These are phyloP conservation scores for Ceriops decandra DNA, from an alignment of 345 rosid genomes.

Conservation along the genomic window DNA sequence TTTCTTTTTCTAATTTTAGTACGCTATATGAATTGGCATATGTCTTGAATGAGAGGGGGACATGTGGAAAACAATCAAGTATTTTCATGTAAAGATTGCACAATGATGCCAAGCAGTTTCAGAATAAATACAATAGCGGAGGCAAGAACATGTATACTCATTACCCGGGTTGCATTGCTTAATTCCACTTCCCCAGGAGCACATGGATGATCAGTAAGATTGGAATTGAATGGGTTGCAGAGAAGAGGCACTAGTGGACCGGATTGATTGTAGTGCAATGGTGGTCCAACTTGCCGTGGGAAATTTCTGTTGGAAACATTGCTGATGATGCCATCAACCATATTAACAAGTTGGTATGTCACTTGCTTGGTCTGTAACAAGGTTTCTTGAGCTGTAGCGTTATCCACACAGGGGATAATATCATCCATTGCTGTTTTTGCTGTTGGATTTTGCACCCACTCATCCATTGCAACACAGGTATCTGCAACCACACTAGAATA, in stretches of 20 bases:
- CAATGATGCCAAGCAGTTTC: too few species aligned
- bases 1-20: not conserved
- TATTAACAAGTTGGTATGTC: slow-evolving; percentile 48
- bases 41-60: too few species aligned
- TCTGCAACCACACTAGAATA: slow-evolving; percentile 69
- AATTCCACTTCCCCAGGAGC: slow-evolving; percentile 62
- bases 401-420: slow-evolving; percentile 89
- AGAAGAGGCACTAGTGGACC: slow-evolving; percentile 75
- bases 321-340: slow-evolving; percentile 48
- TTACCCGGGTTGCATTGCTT: slow-evolving; percentile 66
- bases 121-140: too few species aligned
- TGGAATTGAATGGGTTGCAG: slow-evolving; percentile 75
- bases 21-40: too few species aligned
- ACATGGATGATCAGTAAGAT: slow-evolving; percentile 56
- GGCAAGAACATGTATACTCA: not conserved
- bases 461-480: slow-evolving; percentile 88
- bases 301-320: slow-evolving; percentile 50
- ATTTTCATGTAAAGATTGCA: not conserved
- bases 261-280: slow-evolving; percentile 69
- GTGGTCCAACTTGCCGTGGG: slow-evolving; percentile 34
- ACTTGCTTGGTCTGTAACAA: slow-evolving; percentile 54
- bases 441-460: slow-evolving; percentile 83
- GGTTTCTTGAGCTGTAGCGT: slow-evolving; percentile 83
- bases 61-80: not conserved
- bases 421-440: slow-evolving; percentile 91